These are phyloP conservation scores for Tulasnella sp. DNA, from an alignment of 768 basidiomycete species.

Conservation along the genomic window DNA sequence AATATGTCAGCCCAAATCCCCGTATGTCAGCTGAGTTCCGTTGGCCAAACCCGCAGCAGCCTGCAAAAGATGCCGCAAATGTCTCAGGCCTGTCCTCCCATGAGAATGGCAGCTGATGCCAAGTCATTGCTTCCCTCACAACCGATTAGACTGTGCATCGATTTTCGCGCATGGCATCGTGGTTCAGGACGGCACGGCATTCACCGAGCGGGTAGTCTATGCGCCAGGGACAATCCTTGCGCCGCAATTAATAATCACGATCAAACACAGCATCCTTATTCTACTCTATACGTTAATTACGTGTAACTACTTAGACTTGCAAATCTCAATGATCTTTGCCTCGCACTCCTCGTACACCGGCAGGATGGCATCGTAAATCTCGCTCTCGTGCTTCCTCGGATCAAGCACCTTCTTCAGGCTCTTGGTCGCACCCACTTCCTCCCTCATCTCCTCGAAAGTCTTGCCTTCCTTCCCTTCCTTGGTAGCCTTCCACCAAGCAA, in stretches of 20 bases:
- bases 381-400: slow-evolving; percentile 45
- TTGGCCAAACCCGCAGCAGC: background rate
- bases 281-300: background rate
- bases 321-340: slow-evolving; percentile 43
- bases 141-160: background rate
- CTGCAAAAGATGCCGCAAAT: background rate
- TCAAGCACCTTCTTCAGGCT: slow-evolving; percentile 59
- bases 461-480: slow-evolving; percentile 39
- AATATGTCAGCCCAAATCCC: background rate
- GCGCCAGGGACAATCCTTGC: background rate
- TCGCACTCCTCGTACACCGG: slow-evolving; percentile 57
- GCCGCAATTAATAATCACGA: background rate
- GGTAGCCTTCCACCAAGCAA: slow-evolving; percentile 59
- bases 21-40: background rate
- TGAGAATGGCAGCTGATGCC: background rate
- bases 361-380: slow-evolving; percentile 55
- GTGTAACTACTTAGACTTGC: background rate
- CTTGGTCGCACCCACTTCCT: slow-evolving; percentile 39
- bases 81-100: background rate
- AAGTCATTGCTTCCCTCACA: background rate
- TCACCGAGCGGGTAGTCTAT: background rate
- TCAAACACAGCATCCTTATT: slow-evolving; percentile 15
- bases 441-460: slow-evolving; percentile 63
- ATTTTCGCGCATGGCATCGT: background rate
- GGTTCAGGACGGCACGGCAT: background rate